phyloP scores from a whole-genome alignment of 345 rosid genomes.

The Erysimum cheiranthoides region DNA sequence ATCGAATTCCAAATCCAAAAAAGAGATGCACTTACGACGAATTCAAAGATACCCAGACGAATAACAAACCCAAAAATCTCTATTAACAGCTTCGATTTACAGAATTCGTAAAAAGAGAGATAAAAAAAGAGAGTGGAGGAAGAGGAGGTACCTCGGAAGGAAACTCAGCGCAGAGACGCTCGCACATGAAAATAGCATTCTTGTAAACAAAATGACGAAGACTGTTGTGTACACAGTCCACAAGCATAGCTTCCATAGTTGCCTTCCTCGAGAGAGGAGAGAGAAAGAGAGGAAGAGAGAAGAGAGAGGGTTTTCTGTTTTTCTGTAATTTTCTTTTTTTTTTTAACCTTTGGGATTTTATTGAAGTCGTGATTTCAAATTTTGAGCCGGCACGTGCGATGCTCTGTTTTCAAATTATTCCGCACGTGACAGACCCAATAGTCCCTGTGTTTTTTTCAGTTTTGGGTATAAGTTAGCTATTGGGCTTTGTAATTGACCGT shows the following conservation, averaged over 20 bases:
- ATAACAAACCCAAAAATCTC: background rate
- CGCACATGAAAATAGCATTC: constrained; percentile 95
- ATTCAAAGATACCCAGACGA: constrained; percentile 13
- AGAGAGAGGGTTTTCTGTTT: constrained; percentile 42
- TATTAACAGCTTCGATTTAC: constrained; percentile 29
- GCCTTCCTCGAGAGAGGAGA: constrained; percentile 30
- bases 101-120: constrained; percentile 5
- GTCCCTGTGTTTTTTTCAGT: background rate
- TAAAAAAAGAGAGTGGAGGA: background rate
- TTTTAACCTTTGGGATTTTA: constrained; percentile 12
- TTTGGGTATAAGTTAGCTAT: background rate
- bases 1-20: constrained; percentile 27
- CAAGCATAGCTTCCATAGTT: constrained; percentile 88
- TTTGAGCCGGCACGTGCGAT: constrained; percentile 41
- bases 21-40: background rate
- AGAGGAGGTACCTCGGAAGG: constrained; percentile 81
- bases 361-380: constrained; percentile 40
- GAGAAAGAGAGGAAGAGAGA: background rate
- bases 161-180: constrained; percentile 98
- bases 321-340: constrained; percentile 28
- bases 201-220: constrained; percentile 81
- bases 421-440: constrained; percentile 34
- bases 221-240: constrained; percentile 81
- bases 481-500: constrained; percentile 18
- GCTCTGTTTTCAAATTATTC: constrained; percentile 34